Percentiles rank a stretch among this genome's conserved stretches.
Evolutionary conservation across 2,329 filamentous ascomycete genomes (phyloP).

Genomic region (Alternaria brassicicola): DNA sequence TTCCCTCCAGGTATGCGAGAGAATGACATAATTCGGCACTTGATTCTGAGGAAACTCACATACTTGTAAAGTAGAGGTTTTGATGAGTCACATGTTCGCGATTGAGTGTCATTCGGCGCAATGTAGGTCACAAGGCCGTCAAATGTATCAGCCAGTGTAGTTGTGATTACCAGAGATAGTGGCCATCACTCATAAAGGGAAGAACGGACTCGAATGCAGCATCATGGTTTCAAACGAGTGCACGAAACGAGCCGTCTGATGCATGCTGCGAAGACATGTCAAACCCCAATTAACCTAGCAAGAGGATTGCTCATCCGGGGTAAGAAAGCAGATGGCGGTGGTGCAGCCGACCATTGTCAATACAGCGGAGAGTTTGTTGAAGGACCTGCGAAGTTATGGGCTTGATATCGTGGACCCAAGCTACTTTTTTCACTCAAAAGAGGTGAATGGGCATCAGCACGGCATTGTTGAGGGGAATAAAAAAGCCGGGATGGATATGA

Average conservation of each 20-base stretch:
- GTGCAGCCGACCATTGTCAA: slow-evolving; percentile 72
- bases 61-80: not conserved
- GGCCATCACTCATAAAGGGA: slow-evolving; percentile 80
- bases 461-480: slow-evolving; percentile 58
- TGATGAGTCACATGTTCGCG: not conserved
- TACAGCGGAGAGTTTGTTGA: slow-evolving; percentile 73
- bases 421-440: slow-evolving; percentile 81
- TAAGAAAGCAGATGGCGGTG: slow-evolving; percentile 63
- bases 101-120: fast-evolving
- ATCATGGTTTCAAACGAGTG: slow-evolving; percentile 80
- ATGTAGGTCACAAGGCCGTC: not conserved
- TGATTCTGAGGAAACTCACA: not conserved
- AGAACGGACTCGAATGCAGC: slow-evolving; percentile 84
- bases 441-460: slow-evolving; percentile 76
- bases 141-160: not conserved
- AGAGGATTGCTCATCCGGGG: slow-evolving; percentile 71
- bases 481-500: slow-evolving; percentile 46
- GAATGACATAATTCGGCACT: not conserved
- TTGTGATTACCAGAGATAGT: too few relatives aligned
- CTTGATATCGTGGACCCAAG: slow-evolving; percentile 70
- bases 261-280: slow-evolving; percentile 74
- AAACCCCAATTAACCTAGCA: slow-evolving; percentile 81
- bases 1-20: not conserved
- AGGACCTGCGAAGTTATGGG: slow-evolving; percentile 67
- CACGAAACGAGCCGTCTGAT: slow-evolving; percentile 77